A percentile compares a stretch with the other conserved stretches of the same genome.
These are phyloP conservation scores for Mollisiaceae sp. DNA, from an alignment of 2,329 filamentous ascomycete species.

Conservation along the genomic window DNA sequence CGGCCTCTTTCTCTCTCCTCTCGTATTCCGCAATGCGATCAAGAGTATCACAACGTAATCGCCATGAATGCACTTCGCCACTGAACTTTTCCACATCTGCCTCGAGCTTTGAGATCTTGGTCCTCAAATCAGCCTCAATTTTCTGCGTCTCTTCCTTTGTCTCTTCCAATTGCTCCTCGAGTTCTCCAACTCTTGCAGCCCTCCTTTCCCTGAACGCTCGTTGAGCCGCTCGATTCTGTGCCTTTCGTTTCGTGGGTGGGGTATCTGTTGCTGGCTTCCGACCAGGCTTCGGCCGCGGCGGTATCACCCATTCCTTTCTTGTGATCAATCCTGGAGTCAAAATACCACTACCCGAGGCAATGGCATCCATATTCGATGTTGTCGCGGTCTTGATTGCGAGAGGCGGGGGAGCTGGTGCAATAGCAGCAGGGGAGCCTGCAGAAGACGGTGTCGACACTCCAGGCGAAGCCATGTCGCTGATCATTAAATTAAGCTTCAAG, in stretches of 20 bases:
- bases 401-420: slow-evolving; percentile 40
- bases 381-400: slow-evolving; percentile 45
- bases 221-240: slow-evolving; percentile 92
- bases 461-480: slow-evolving; percentile 45
- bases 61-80: slow-evolving; percentile 43
- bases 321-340: slow-evolving; percentile 62
- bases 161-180: slow-evolving; percentile 70
- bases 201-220: slow-evolving; percentile 87
- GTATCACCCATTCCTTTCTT: slow-evolving; percentile 84
- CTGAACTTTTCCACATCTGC: slow-evolving; percentile 69
- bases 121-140: slow-evolving; percentile 58
- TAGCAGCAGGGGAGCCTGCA: slow-evolving; percentile 44
- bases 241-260: slow-evolving; percentile 89
- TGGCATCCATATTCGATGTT: slow-evolving; percentile 29
- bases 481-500: slow-evolving; percentile 1
- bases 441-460: slow-evolving; percentile 47
- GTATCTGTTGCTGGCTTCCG: slow-evolving; percentile 94
- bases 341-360: slow-evolving; percentile 42
- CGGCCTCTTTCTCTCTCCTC: slow-evolving; percentile 49
- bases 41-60: slow-evolving; percentile 41
- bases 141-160: slow-evolving; percentile 62
- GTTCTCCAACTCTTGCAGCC: slow-evolving; percentile 80
- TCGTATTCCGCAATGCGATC: slow-evolving; percentile 44
- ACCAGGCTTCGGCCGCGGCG: slow-evolving; percentile 84
- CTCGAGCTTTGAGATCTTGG: slow-evolving; percentile 64